These are phyloP conservation scores for Stemphylium beticola DNA, from an alignment of 2,329 filamentous ascomycete species.

Conservation along the genomic window DNA sequence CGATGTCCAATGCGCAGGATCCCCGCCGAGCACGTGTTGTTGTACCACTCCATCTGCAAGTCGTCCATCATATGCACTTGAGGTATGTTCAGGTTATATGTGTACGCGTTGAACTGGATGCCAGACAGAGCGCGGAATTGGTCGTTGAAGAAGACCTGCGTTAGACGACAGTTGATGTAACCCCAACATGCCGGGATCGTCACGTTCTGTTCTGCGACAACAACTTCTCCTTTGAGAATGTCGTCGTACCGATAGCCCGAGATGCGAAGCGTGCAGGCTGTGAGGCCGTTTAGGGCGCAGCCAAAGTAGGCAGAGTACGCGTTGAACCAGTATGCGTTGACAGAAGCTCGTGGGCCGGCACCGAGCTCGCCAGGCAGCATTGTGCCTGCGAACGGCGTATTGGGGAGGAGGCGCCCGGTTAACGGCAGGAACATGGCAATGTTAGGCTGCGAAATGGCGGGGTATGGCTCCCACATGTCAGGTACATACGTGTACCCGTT, in stretches of 20 bases:
- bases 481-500: slow-evolving; percentile 59
- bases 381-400: slow-evolving; percentile 40
- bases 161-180: slow-evolving; percentile 43
- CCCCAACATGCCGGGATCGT: slow-evolving; percentile 52
- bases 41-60: slow-evolving; percentile 56
- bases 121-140: slow-evolving; percentile 52
- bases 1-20: slow-evolving; percentile 41
- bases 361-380: slow-evolving; percentile 55
- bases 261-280: slow-evolving; percentile 53
- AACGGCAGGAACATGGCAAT: slow-evolving; percentile 56
- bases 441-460: slow-evolving; percentile 54
- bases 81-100: slow-evolving; percentile 46
- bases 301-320: slow-evolving; percentile 55
- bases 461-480: slow-evolving; percentile 53
- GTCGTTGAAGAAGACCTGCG: slow-evolving; percentile 51
- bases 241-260: slow-evolving; percentile 54
- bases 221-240: slow-evolving; percentile 42
- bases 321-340: slow-evolving; percentile 59
- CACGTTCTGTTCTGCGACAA: slow-evolving; percentile 47
- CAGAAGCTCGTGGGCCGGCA: slow-evolving; percentile 51
- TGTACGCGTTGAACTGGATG: slow-evolving; percentile 57
- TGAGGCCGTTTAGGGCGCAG: slow-evolving; percentile 52
- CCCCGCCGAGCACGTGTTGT: slow-evolving; percentile 58
- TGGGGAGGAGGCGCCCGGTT: slow-evolving; percentile 31
- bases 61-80: slow-evolving; percentile 57